Evolutionary conservation across 768 basidiomycete species (phyloP), one percentile per base, ranked within the genome.

Genomic region (Boletus vinaceobasis): DNA sequence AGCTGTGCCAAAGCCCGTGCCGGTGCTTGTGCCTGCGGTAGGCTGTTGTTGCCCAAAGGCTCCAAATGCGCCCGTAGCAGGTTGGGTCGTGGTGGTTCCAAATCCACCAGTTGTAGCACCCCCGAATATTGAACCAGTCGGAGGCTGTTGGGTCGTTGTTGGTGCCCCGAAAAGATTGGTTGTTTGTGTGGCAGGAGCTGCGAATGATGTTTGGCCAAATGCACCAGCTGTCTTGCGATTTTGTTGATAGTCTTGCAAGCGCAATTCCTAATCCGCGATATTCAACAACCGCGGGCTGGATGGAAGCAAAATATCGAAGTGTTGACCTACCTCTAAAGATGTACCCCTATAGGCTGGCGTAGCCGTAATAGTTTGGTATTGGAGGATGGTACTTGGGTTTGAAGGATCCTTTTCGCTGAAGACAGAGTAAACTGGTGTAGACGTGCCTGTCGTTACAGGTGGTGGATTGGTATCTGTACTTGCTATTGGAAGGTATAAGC

Each of bases 331-430:
- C 78, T 87, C 92, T 57, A 90, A 81, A 21, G 91, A 94, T 56
- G 80, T 85, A 39, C 87, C 86, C 55, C 79, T 72, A 66, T 93
- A 96, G 17, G 79, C 79, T 15, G 88, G 88, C 79, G 88, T 90
- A 58, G 86, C 86, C 17, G 86, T 81, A 50, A 93, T 92, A 36
- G 85, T 81, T 70, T 95, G 92, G 69, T 88, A 96, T 57, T 89
- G 86, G 39, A 87, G 75, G 5, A 75, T 81, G 13, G 72, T 54
- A 47, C 48, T 74, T 17, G 74, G 60, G 53, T 73, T 78, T 9
- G 72, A 66, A 15, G 73, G 62, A 59, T 94, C 92, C 61, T 90
- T 90, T 65, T 94, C 92, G 35, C 50, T 67, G 57, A 76, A 83
- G 6, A 75, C 71, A 42, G 69, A 67, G 65, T 86, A 94, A 3